A percentile compares a stretch with the other conserved stretches of the same genome.
phyloP scores from a whole-genome alignment of 352 stramenopile genomes.

The Peronospora belbahrii region DNA sequence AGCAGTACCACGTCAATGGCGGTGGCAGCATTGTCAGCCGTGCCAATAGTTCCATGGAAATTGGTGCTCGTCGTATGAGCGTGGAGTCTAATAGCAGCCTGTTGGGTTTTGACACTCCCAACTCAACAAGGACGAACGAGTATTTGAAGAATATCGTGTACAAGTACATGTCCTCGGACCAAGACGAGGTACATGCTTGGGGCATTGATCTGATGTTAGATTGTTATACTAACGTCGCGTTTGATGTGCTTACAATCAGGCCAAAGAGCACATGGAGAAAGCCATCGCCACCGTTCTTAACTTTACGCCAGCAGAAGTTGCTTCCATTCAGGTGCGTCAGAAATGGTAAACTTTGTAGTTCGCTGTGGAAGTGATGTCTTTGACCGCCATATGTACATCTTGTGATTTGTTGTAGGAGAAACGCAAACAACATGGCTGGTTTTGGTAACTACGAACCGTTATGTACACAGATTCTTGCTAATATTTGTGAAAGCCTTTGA shows the following conservation, averaged over 20 bases:
- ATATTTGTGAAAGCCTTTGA: conserved; percentile 1
- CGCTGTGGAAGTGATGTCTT: neutral
- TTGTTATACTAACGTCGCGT: neutral
- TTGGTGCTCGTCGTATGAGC: conserved; percentile 55
- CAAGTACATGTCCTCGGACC: conserved; percentile 87
- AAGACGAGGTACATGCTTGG: conserved; percentile 45
- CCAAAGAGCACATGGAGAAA: conserved; percentile 86
- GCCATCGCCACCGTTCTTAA: conserved; percentile 84
- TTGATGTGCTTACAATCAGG: conserved; percentile 22
- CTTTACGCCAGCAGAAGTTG: conserved; percentile 63
- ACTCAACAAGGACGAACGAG: conserved; percentile 78
- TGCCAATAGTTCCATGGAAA: conserved; percentile 38
- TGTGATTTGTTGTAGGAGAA: conserved; percentile 26
- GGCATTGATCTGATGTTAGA: neutral
- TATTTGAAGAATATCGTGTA: conserved; percentile 89
- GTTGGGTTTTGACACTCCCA: conserved; percentile 71
- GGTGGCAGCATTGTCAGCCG: conserved; percentile 27
- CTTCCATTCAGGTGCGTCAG: conserved; percentile 40
- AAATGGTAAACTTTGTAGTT: neutral
- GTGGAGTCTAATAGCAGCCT: conserved; percentile 73
- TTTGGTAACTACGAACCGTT: conserved; percentile 39
- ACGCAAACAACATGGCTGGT: conserved; percentile 58
- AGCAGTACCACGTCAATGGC: conserved; percentile 45
- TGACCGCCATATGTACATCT: neutral
- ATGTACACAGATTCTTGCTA: conserved; percentile 4